A percentile compares a stretch with the other conserved stretches of the same genome.
Evolutionary conservation across 192 early-diverging fungal genomes (phyloP).

Genomic region (Umbelopsis vinacea): DNA sequence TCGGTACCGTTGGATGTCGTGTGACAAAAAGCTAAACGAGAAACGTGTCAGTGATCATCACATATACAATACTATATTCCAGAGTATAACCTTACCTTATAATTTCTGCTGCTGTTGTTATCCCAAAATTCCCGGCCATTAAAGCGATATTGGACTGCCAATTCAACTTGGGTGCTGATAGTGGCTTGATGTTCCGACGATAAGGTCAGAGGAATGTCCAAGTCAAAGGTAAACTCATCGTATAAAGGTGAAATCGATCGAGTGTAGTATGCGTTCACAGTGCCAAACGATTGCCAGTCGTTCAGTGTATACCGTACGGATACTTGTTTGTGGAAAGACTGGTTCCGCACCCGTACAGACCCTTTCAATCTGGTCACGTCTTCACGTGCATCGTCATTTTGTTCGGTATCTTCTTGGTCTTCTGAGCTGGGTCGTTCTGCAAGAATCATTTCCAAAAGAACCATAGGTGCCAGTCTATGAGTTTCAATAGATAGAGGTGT

Average conservation of each 20-base stretch:
- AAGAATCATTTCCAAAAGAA: conserved; percentile 16
- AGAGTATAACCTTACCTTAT: conserved; percentile 64
- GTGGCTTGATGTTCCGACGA: conserved; percentile 45
- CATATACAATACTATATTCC: not conserved
- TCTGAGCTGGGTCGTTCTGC: not conserved
- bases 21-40: not conserved
- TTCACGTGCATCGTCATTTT: not conserved
- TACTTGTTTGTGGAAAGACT: conserved; percentile 85
- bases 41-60: too few relatives aligned
- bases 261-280: conserved; percentile 63
- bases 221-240: conserved; percentile 49
- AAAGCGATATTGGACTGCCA: conserved; percentile 77
- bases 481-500: not conserved
- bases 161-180: conserved; percentile 49
- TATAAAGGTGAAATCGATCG: conserved; percentile 58
- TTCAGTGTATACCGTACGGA: conserved; percentile 80
- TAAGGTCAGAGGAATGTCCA: conserved; percentile 72
- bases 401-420: conserved; percentile 13
- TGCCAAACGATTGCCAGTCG: conserved; percentile 74
- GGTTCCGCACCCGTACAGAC: conserved; percentile 74
- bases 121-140: conserved; percentile 85
- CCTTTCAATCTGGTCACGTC: conserved; percentile 4
- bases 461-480: not conserved
- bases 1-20: conserved; percentile 4
- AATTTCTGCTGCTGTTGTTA: conserved; percentile 91